Evolutionary conservation across 805 yeast species (phyloP), one percentile per base, ranked within the genome.

Genomic region (Sugiyamaella mastotermitis): DNA sequence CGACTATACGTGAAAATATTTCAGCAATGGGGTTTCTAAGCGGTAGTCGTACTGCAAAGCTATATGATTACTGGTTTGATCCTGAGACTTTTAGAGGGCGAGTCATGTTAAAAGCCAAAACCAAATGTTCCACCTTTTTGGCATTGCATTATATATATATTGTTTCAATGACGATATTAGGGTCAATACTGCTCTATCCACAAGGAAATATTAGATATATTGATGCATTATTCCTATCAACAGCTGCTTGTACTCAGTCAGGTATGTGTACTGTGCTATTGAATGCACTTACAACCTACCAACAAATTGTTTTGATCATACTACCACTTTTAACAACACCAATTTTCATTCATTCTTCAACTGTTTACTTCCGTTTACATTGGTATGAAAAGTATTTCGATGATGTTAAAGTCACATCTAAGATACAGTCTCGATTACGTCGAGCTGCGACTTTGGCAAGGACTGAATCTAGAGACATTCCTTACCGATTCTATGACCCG

Each of bases 361-460:
- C 92, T 24, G 78, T 86, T 6, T 76, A 85, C 45, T 65, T 88
- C 7, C 71, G 98, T 35, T 65, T 92, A 32, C 84, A 83, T 57
- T 83, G 95, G 85, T 92, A 84, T 60, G 95, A 87, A 57, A 74
- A 85, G 47, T 73, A 80, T 50, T 86, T 92, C 60, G 90, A 85
- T 55, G 76, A 80, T 48, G 88, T 92, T 57, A 80, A 80, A 45
- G 75, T 69, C 42, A 71, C 72, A 37, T 84, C 97, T n/a, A 83
- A 82, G 53, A 56, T 75, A 42, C 83, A 88, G 56, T 82, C 78
- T 58, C 75, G 76, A 53, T 78, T 87, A 82, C 75, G 98, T 52
- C 69, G 95, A 43, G 76, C 87, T 0, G 78, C 81, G 6, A 82
- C 92, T 1, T 54, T 82, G 16, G 80, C 80, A 1, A 58, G 72